phyloP scores from a whole-genome alignment of 306 rosid species.

The Pterocarpus santalinus region DNA sequence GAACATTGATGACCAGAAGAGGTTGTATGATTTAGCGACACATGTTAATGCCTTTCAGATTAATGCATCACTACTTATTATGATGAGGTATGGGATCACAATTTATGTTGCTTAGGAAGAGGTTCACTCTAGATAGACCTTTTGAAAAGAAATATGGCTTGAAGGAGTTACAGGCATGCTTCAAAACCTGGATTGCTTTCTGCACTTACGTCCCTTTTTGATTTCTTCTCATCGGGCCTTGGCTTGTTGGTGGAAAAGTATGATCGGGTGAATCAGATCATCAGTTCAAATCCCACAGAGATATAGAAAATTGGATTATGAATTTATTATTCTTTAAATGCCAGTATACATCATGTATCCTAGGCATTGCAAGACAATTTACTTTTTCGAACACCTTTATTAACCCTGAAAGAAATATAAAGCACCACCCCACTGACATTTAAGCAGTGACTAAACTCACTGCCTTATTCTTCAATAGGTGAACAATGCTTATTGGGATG shows the following conservation, averaged over 20 bases:
- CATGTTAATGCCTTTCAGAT: too few species aligned
- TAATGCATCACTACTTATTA: too few species aligned
- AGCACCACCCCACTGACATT: conserved; percentile 30
- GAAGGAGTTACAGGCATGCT: conserved; percentile 3
- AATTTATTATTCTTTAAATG: neutral
- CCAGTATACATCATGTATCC: conserved; percentile 2
- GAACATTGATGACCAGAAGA: conserved; percentile 18
- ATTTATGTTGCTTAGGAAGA: neutral
- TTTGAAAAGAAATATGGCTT: neutral
- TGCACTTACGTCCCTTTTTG: neutral
- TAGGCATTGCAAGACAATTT: conserved; percentile 8
- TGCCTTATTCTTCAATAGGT: conserved; percentile 27
- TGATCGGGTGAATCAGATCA: neutral
- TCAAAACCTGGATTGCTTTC: neutral
- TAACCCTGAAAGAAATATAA: neutral
- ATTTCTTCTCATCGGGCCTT: conserved; percentile 4
- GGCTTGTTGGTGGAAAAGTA: neutral
- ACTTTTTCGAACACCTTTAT: neutral
- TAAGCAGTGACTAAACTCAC: conserved; percentile 28
- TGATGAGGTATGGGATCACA: neutral
- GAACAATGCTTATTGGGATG: neutral
- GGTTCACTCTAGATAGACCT: neutral
- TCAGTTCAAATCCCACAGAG: neutral
- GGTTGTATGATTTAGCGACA: neutral
- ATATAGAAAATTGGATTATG: conserved; percentile 2